phyloP scores from a whole-genome alignment of 495 filamentous ascomycete species.

The Penicillium mononematosum region DNA sequence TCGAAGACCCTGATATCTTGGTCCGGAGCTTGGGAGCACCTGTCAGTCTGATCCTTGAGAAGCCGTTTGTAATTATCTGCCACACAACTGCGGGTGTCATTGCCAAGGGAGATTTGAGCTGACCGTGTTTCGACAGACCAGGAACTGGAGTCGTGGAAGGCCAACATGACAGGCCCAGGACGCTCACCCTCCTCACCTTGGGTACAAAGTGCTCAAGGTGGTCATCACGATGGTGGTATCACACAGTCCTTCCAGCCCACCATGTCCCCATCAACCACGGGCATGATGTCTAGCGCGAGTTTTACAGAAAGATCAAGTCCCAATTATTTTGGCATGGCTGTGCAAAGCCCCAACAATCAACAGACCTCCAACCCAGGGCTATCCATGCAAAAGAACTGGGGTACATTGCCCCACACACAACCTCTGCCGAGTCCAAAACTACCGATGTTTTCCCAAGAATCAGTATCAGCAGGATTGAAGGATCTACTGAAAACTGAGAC shows the following conservation, averaged over 20 bases:
- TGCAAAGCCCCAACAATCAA: conserved; percentile 61
- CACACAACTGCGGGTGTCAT: conserved; percentile 3
- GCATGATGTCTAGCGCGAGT: conserved; percentile 38
- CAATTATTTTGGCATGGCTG: conserved; percentile 76
- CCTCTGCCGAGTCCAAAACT: conserved; percentile 66
- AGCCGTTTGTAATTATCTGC: neutral
- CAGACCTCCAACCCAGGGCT: conserved; percentile 58
- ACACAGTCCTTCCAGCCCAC: conserved; percentile 26
- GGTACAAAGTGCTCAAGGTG: conserved; percentile 35
- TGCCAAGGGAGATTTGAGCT: conserved; percentile 9
- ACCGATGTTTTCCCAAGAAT: conserved; percentile 68
- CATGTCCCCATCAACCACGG: conserved; percentile 45
- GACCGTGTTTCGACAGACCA: conserved; percentile 9
- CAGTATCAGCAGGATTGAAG: conserved; percentile 73
- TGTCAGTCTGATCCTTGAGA: neutral
- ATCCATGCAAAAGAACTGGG: conserved; percentile 65
- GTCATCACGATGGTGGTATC: conserved; percentile 23
- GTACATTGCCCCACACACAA: conserved; percentile 63
- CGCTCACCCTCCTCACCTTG: conserved; percentile 48
- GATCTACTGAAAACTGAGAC: conserved; percentile 41
- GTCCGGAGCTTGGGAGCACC: neutral
- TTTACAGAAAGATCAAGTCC: conserved; percentile 58
- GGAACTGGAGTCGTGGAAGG: conserved; percentile 16
- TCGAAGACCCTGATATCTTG: neutral
- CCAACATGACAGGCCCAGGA: conserved; percentile 46